Evolutionary conservation across 108 stramenopile species (phyloP).

Genomic region (Skeletonema tropicum): DNA sequence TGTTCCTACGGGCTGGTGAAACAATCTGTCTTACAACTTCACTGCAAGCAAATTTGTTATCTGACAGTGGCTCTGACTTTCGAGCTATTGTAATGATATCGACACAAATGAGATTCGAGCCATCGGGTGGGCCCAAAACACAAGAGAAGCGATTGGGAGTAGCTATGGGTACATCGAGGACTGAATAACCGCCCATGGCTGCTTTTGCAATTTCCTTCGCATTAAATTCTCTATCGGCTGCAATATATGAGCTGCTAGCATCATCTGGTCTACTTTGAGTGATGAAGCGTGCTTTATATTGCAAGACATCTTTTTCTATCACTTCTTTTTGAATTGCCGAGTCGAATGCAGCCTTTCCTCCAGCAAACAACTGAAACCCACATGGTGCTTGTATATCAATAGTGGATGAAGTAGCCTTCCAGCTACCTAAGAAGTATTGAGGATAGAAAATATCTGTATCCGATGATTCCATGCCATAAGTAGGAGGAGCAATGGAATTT

Average conservation of each 20-base stretch:
- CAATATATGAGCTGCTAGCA: slow-evolving; percentile 36
- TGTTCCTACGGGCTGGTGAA: slow-evolving; percentile 37
- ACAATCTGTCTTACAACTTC: slow-evolving; percentile 85
- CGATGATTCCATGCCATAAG: slow-evolving; percentile 69
- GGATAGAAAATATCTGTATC: slow-evolving; percentile 71
- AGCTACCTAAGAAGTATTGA: slow-evolving; percentile 60
- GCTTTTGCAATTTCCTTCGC: slow-evolving; percentile 69
- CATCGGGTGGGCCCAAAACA: slow-evolving; percentile 64
- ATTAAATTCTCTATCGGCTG: slow-evolving; percentile 84
- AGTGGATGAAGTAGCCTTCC: slow-evolving; percentile 60
- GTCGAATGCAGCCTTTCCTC: slow-evolving; percentile 66
- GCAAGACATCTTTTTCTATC: slow-evolving; percentile 35
- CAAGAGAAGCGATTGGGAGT: slow-evolving; percentile 84
- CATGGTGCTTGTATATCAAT: slow-evolving; percentile 72
- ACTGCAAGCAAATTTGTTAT: slow-evolving; percentile 68
- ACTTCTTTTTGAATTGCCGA: slow-evolving; percentile 54
- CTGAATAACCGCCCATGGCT: slow-evolving; percentile 81
- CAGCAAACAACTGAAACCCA: slow-evolving; percentile 70
- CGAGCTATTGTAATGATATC: slow-evolving; percentile 73
- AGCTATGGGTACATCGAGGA: slow-evolving; percentile 66
- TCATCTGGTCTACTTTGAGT: slow-evolving; percentile 12
- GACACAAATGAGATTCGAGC: slow-evolving; percentile 43
- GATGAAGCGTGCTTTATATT: slow-evolving; percentile 72
- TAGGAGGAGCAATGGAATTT: slow-evolving; percentile 36
- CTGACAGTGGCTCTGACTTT: slow-evolving; percentile 56